These are phyloP conservation scores for Heimioporus sp. DNA, from an alignment of 768 basidiomycete species.

Conservation along the genomic window DNA sequence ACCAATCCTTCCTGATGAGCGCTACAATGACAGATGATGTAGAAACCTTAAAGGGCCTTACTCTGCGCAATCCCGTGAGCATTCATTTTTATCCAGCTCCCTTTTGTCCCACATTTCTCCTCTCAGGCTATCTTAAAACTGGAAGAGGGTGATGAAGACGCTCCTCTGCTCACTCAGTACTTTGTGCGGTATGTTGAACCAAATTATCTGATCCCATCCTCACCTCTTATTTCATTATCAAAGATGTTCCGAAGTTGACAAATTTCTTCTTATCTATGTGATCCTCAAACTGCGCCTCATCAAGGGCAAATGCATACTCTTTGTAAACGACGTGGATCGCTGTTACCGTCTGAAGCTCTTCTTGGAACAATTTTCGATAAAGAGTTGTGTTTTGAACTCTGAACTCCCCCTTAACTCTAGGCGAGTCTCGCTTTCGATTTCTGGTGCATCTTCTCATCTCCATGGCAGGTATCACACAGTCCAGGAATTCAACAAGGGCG, in stretches of 20 bases:
- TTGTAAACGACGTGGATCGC: slow-evolving; percentile 94
- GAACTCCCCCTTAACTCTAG: slow-evolving; percentile 95
- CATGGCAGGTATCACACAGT: slow-evolving; percentile 83
- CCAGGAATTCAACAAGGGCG: slow-evolving; percentile 97
- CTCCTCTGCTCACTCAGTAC: slow-evolving; percentile 81
- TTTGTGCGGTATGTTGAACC: slow-evolving; percentile 61
- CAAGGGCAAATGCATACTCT: slow-evolving; percentile 93
- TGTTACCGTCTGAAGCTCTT: slow-evolving; percentile 97
- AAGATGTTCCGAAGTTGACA: slow-evolving; percentile 92
- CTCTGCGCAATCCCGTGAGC: slow-evolving; percentile 83
- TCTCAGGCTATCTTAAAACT: slow-evolving; percentile 80
- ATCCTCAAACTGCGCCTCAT: slow-evolving; percentile 95
- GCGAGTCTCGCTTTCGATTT: slow-evolving; percentile 30
- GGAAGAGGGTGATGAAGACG: slow-evolving; percentile 85
- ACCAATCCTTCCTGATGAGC: slow-evolving; percentile 94
- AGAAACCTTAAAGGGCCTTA: slow-evolving; percentile 83
- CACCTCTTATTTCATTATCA: slow-evolving; percentile 1
- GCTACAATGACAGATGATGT: slow-evolving; percentile 98
- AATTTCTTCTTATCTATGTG: slow-evolving; percentile 94
- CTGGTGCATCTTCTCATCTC: slow-evolving; percentile 1
- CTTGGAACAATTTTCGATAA: slow-evolving; percentile 95
- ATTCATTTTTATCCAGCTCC: background rate
- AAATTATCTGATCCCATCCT: background rate
- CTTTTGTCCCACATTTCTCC: background rate
- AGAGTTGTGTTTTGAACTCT: slow-evolving; percentile 93